Conservation (phyloP, 2,329 filamentous ascomycete genomes). For the Nemania sp. region DNA sequence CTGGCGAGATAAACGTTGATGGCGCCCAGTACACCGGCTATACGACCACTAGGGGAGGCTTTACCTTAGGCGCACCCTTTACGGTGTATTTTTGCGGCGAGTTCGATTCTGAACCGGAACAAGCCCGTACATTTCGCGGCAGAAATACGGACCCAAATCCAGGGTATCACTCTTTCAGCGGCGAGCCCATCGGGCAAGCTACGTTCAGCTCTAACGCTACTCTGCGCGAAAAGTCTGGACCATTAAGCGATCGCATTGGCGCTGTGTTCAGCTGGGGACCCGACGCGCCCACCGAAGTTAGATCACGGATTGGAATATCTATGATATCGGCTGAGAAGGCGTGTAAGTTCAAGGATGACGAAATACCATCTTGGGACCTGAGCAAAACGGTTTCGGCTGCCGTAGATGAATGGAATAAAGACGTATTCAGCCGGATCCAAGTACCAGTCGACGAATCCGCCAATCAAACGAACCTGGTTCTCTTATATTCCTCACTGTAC, state of each 20-base stretch:
- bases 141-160: slow-evolving; percentile 15
- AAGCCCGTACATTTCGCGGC: slow-evolving; percentile 14
- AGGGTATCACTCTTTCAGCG: slow-evolving; percentile 10
- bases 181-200: slow-evolving; percentile 11
- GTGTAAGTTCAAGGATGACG: slow-evolving; percentile 53
- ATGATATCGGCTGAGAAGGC: slow-evolving; percentile 53
- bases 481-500: slow-evolving; percentile 63
- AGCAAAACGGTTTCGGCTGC: slow-evolving; percentile 45
- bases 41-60: slow-evolving; percentile 51
- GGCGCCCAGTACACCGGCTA: slow-evolving; percentile 49
- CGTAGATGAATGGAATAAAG: slow-evolving; percentile 49
- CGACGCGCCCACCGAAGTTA: slow-evolving; percentile 41
- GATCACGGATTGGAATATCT: slow-evolving; percentile 55
- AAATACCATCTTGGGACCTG: slow-evolving; percentile 48
- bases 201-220: slow-evolving; percentile 4
- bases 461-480: slow-evolving; percentile 51
- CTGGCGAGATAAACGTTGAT: slow-evolving; percentile 44
- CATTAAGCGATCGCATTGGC: slow-evolving; percentile 55
- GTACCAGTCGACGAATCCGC: slow-evolving; percentile 36
- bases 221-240: slow-evolving; percentile 42
- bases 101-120: slow-evolving; percentile 43
- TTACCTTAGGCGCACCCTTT: slow-evolving; percentile 44
- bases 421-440: slow-evolving; percentile 49
- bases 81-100: slow-evolving; percentile 50
- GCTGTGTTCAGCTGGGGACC: slow-evolving; percentile 53